A percentile compares a stretch with the other conserved stretches of the same genome.
phyloP scores from a whole-genome alignment of 805 yeast genomes.

The Kuraishia molischiana region DNA sequence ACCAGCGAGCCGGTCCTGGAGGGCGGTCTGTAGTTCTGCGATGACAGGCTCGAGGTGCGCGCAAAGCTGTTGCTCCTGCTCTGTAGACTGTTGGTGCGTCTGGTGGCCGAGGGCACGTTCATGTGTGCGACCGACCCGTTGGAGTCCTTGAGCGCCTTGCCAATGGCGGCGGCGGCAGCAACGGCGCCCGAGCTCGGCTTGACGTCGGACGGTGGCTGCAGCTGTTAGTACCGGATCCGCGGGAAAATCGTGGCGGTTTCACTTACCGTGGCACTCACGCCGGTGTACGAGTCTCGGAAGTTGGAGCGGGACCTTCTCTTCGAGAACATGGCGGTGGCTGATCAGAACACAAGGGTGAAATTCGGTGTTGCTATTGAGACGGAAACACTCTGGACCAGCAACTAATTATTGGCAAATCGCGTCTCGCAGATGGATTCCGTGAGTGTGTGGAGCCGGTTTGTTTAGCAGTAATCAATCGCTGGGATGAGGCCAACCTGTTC shows the following conservation, averaged over 20 bases:
- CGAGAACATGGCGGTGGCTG: constrained; percentile 5
- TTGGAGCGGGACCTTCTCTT: constrained; percentile 6
- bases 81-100: constrained; percentile 5
- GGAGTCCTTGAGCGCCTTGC: constrained; percentile 32
- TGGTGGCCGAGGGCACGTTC: constrained; percentile 22
- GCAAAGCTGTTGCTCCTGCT: constrained; percentile 1
- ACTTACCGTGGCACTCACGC: constrained; percentile 6
- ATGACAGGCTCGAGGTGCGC: not conserved
- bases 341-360: not conserved
- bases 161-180: constrained; percentile 55
- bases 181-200: constrained; percentile 36
- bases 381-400: no score
- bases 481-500: no score
- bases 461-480: no score
- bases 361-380: not conserved
- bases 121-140: constrained; percentile 20
- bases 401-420: no score
- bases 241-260: no score
- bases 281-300: constrained; percentile 7
- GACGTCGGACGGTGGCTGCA: constrained; percentile 7
- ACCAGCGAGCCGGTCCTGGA: not conserved
- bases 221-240: not conserved
- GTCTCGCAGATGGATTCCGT: no score
- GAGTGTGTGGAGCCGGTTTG: no score
- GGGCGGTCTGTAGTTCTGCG: not conserved